These are phyloP conservation scores for Cicer judaicum DNA, from an alignment of 306 rosid genomes.

Conservation along the genomic window DNA sequence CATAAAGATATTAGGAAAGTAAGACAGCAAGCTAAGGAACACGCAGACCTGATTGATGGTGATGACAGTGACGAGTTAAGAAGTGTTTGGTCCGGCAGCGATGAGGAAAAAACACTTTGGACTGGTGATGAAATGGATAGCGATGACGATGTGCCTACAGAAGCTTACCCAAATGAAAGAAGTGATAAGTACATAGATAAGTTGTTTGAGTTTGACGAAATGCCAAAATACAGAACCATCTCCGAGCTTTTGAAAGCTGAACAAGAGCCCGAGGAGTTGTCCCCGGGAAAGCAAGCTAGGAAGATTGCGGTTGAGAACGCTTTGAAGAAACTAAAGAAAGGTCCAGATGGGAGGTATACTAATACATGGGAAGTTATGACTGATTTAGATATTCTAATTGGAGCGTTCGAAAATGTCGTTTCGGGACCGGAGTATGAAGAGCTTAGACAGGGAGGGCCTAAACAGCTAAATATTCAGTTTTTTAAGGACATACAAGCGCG, in stretches of 20 bases:
- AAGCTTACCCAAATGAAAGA: slow-evolving; percentile 78
- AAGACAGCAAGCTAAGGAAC: slow-evolving; percentile 72
- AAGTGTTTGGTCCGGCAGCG: slow-evolving; percentile 90
- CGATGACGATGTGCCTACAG: slow-evolving; percentile 75
- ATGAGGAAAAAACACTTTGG: slow-evolving; percentile 90
- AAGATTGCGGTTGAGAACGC: slow-evolving; percentile 89
- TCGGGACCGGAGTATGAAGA: slow-evolving; percentile 85
- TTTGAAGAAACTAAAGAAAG: slow-evolving; percentile 77
- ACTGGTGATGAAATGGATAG: slow-evolving; percentile 85
- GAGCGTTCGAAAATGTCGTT: slow-evolving; percentile 86
- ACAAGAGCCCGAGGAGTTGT: slow-evolving; percentile 80
- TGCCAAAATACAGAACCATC: slow-evolving; percentile 74
- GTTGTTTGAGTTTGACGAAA: slow-evolving; percentile 84
- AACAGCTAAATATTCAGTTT: slow-evolving; percentile 71
- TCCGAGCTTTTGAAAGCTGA: slow-evolving; percentile 72
- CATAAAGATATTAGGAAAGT: slow-evolving; percentile 68
- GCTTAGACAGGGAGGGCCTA: slow-evolving; percentile 81
- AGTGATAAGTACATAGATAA: slow-evolving; percentile 79
- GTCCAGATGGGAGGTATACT: slow-evolving; percentile 81
- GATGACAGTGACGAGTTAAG: slow-evolving; percentile 83
- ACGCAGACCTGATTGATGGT: slow-evolving; percentile 70
- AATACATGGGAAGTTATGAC: slow-evolving; percentile 90
- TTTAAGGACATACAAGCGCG: slow-evolving; percentile 84
- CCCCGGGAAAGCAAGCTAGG: slow-evolving; percentile 87
- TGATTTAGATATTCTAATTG: slow-evolving; percentile 77